These are phyloP conservation scores for Coniochaeta sp. DNA, from an alignment of 2,329 filamentous ascomycete species.

Conservation along the genomic window DNA sequence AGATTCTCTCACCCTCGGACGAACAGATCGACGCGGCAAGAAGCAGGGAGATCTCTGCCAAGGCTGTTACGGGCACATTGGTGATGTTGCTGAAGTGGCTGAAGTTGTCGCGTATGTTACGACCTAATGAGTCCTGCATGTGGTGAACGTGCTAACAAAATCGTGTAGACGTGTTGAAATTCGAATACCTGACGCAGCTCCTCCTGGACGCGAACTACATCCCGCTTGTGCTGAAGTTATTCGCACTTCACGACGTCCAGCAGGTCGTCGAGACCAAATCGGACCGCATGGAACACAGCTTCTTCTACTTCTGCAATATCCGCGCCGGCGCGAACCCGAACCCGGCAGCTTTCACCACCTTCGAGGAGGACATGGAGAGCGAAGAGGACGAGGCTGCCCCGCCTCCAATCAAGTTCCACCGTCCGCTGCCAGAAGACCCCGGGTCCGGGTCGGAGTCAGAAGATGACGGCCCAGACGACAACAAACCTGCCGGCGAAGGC, in stretches of 20 bases:
- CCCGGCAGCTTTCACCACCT: conserved; percentile 15
- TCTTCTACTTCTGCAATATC: conserved; percentile 87
- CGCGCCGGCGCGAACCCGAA: conserved; percentile 24
- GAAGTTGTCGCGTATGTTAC: conserved; percentile 75
- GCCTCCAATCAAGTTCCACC: conserved; percentile 65
- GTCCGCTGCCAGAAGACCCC: conserved; percentile 33
- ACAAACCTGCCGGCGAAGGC: neutral
- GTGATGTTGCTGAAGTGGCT: conserved; percentile 93
- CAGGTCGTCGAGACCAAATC: conserved; percentile 79
- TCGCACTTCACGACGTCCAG: conserved; percentile 90
- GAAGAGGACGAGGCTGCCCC: conserved; percentile 77
- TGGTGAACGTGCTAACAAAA: neutral
- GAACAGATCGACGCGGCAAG: conserved; percentile 80
- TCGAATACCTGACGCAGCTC: conserved; percentile 90
- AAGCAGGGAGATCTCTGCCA: conserved; percentile 78
- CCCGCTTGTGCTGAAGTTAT: conserved; percentile 83
- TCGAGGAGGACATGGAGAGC: conserved; percentile 38
- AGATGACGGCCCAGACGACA: neutral
- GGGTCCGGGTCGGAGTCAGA: conserved; percentile 16
- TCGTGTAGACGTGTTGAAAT: conserved; percentile 74
- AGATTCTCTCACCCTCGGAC: conserved; percentile 41
- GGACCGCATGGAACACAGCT: conserved; percentile 76
- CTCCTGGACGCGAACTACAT: conserved; percentile 93
- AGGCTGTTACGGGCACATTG: conserved; percentile 84
- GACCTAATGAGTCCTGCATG: neutral